phyloP scores from a whole-genome alignment of 1,284 basidiomycete genomes.

The Bondarzewia mesenterica region DNA sequence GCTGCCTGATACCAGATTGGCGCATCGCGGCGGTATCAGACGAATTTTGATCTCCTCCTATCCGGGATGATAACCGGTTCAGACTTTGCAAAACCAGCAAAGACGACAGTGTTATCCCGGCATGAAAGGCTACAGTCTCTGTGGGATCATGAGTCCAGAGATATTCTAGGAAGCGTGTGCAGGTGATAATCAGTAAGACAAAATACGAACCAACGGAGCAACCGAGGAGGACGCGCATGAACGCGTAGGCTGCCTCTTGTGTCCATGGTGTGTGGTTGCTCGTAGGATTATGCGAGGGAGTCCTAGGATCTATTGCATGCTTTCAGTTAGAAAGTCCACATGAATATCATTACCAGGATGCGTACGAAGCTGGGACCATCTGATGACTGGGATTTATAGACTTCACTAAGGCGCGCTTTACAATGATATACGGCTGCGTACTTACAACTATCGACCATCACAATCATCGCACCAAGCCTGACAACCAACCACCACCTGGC shows the following conservation, averaged over 20 bases:
- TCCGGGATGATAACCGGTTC: conserved; percentile 21
- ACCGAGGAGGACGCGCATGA: conserved; percentile 52
- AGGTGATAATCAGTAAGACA: too few species aligned
- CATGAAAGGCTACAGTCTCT: conserved; percentile 72
- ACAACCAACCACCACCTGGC: conserved; percentile 48
- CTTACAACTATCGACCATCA: conserved; percentile 62
- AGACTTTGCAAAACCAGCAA: conserved; percentile 38
- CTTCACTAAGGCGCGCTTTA: not conserved
- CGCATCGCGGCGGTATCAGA: conserved; percentile 4
- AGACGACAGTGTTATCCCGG: conserved; percentile 52
- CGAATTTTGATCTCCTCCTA: conserved; percentile 10
- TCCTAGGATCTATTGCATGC: conserved; percentile 1
- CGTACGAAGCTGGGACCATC: conserved; percentile 65
- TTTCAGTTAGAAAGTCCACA: not conserved
- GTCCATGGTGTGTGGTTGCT: conserved; percentile 11
- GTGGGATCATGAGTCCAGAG: too few species aligned
- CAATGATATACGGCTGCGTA: conserved; percentile 1
- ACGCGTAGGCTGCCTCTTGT: conserved; percentile 36
- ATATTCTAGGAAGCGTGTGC: too few species aligned
- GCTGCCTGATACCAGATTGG: conserved; percentile 49
- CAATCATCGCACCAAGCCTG: conserved; percentile 47
- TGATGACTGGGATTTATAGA: conserved; percentile 43
- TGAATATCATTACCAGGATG: not conserved
- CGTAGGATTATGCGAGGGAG: not conserved
- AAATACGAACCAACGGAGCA: conserved; percentile 49